phyloP scores from a whole-genome alignment of 345 rosid genomes.

The Cardamine resedifolia region DNA sequence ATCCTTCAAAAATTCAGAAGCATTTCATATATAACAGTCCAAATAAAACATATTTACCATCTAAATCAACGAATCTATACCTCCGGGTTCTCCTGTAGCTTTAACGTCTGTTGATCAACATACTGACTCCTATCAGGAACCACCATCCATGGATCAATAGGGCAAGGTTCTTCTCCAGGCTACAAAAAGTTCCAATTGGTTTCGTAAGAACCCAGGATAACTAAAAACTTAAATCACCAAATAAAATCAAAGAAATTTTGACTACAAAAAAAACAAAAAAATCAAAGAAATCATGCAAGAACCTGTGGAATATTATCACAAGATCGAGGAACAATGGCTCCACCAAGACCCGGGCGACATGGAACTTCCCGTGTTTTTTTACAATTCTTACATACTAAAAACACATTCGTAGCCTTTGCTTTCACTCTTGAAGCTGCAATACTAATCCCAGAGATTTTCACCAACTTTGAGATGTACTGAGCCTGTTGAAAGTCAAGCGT shows the following conservation, averaged over 20 bases:
- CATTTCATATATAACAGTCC: slow-evolving; percentile 4
- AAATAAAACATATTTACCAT: neutral
- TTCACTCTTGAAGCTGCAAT: slow-evolving; percentile 95
- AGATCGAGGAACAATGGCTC: slow-evolving; percentile 91
- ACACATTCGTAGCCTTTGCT: slow-evolving; percentile 91
- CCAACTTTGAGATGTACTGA: slow-evolving; percentile 76
- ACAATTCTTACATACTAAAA: slow-evolving; percentile 85
- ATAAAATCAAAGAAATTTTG: neutral
- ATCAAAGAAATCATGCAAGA: no score
- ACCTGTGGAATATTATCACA: slow-evolving; percentile 97
- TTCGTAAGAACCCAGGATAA: neutral
- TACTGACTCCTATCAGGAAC: slow-evolving; percentile 94
- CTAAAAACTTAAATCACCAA: neutral
- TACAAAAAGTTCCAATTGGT: slow-evolving; percentile 34
- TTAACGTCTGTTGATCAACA: slow-evolving; percentile 95
- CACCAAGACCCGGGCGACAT: slow-evolving; percentile 96
- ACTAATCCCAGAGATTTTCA: slow-evolving; percentile 87
- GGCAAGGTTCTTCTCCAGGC: slow-evolving; percentile 95
- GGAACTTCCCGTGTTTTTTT: slow-evolving; percentile 69
- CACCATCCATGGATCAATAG: slow-evolving; percentile 93
- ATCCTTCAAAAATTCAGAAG: slow-evolving; percentile 53
- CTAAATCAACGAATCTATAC: slow-evolving; percentile 39
- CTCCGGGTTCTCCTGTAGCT: slow-evolving; percentile 97
- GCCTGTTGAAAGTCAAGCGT: slow-evolving; percentile 49
- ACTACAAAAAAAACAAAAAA: no score